Conservation (phyloP, 108 stramenopile genomes). For the Nitzschia sp. region DNA sequence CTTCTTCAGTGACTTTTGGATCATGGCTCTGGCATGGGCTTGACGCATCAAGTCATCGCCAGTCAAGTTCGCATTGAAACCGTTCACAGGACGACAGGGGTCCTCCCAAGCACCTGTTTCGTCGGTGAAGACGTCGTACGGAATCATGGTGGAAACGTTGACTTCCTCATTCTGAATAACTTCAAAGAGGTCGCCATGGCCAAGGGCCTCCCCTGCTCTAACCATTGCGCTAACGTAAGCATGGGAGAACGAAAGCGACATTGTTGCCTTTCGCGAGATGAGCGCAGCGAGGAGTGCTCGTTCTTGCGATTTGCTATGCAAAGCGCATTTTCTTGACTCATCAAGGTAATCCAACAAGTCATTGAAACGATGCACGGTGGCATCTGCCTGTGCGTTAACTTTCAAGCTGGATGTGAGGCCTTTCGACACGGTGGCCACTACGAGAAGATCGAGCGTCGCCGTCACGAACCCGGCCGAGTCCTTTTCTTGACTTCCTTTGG, state of each 20-base stretch:
- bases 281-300: conserved; percentile 70
- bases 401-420: conserved; percentile 49
- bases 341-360: conserved; percentile 66
- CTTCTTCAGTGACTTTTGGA: conserved; percentile 83
- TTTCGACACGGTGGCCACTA: conserved; percentile 55
- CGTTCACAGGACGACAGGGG: conserved; percentile 65
- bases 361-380: conserved; percentile 54
- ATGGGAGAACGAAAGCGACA: conserved; percentile 83
- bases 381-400: conserved; percentile 50
- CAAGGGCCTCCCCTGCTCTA: conserved; percentile 82
- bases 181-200: conserved; percentile 82
- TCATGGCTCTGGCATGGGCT: conserved; percentile 79
- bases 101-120: conserved; percentile 84
- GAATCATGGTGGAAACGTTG: conserved; percentile 76
- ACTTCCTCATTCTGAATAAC: conserved; percentile 72
- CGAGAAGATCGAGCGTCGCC: conserved; percentile 23
- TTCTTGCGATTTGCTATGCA: conserved; percentile 74
- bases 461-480: conserved; percentile 8
- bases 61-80: conserved; percentile 55
- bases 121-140: conserved; percentile 80
- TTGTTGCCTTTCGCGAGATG: conserved; percentile 61
- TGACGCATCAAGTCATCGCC: conserved; percentile 70
- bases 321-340: conserved; percentile 57
- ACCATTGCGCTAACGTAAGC: conserved; percentile 81
- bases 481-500: conserved; percentile 15